Base-by-base conservation (phyloP, 495 filamentous ascomycete genomes). In the Penicillium angulare region DNA sequence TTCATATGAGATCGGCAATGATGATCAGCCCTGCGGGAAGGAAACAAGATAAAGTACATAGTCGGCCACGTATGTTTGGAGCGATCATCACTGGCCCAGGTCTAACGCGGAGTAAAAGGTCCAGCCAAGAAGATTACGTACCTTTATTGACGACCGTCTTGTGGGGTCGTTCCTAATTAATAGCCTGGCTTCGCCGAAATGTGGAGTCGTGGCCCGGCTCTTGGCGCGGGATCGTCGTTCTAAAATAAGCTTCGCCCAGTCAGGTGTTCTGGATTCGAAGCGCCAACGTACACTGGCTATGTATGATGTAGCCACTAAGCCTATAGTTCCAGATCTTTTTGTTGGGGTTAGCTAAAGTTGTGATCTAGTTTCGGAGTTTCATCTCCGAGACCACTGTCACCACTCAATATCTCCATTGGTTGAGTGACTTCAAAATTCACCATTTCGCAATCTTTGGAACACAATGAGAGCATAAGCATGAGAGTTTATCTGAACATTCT, bases 181-280 rank as follows among this genome's bases (percentile, higher is more conserved):
- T 17, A 8, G 27, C 15, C 17, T 41, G 49, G 49, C 43, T 51
- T 51, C 49, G 49, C 44, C 17, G 49, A 6, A 39, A 16, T 3
- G 39, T 51, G 39, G 49, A 51, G 46, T 16, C 23, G 7, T 22
- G 22, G 5, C n/a, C 31, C 20, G 21, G 22, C 16, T 36, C 49
- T 51, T 44, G 40, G 49, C 48, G 39, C n/a, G 26, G 13, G 49
- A 51, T 51, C 21, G 20, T 51, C 31, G 32, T 49, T 39, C 36
- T 39, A 39, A 40, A 49, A 39, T 49, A 49, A 49, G 46, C 46
- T 39, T 27, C 16, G 17, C 15, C 44, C 8, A 47, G 13, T 40
- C 10, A 27, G 34, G 18, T 7, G 34, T 23, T 6, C 26, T 40
- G 18, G 12, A 41, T 13, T 20, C 18, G 12, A 8, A 17, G 13